Conservation (phyloP, 2,329 filamentous ascomycete genomes). For the Fusarium tupiense region DNA sequence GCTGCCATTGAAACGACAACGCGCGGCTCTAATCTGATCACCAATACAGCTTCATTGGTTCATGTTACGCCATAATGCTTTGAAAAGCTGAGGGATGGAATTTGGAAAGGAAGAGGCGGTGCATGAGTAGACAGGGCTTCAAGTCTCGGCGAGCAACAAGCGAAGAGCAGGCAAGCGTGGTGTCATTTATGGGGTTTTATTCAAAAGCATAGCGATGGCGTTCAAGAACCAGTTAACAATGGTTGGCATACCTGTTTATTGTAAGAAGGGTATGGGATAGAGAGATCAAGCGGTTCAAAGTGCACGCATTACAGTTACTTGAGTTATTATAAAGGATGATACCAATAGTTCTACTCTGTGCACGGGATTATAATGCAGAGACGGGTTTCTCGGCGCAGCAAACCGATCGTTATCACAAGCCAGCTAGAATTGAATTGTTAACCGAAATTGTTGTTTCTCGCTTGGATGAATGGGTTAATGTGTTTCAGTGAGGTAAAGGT, state of each 20-base stretch:
- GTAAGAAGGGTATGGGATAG: background rate
- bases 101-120: background rate
- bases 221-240: slow-evolving; percentile 16
- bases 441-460: slow-evolving; percentile 21
- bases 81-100: background rate
- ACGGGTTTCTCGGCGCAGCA: background rate
- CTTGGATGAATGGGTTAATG: background rate
- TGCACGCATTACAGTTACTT: background rate
- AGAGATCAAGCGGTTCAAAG: background rate
- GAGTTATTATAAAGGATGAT: slow-evolving; percentile 1
- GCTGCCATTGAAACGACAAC: slow-evolving; percentile 21
- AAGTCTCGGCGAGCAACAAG: background rate
- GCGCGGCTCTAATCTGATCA: background rate
- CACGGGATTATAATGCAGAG: background rate
- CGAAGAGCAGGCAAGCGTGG: background rate
- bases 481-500: slow-evolving; percentile 4
- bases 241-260: slow-evolving; percentile 11
- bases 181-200: slow-evolving; percentile 3
- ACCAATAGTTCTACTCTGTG: background rate
- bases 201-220: slow-evolving; percentile 39
- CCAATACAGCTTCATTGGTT: slow-evolving; percentile 1
- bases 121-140: background rate
- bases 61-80: background rate
- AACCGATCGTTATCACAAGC: background rate
- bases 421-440: background rate